Evolutionary conservation across 2,329 filamentous ascomycete genomes (phyloP).

Genomic region (Scedosporium dehoogii): DNA sequence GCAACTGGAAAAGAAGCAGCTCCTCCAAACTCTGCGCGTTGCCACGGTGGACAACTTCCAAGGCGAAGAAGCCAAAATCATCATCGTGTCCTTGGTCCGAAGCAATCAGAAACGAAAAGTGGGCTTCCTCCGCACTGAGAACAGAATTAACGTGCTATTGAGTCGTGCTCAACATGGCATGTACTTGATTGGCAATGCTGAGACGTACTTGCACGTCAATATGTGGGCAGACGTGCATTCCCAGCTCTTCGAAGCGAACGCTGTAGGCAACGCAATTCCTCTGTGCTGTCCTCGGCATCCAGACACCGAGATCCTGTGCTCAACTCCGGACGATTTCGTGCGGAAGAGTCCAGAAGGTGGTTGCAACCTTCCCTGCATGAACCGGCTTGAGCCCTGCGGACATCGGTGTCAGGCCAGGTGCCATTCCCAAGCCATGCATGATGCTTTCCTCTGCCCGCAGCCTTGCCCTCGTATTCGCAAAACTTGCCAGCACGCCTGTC

Average conservation of each 20-base stretch:
- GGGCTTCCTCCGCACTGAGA: conserved; percentile 57
- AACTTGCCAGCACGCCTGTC: conserved; percentile 34
- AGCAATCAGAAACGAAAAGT: conserved; percentile 56
- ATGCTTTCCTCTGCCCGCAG: conserved; percentile 31
- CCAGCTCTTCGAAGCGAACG: conserved; percentile 36
- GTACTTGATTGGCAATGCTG: conserved; percentile 60
- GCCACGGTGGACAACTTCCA: conserved; percentile 61
- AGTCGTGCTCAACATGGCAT: conserved; percentile 56
- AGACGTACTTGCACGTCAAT: conserved; percentile 52
- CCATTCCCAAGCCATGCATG: conserved; percentile 34
- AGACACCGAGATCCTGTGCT: conserved; percentile 33
- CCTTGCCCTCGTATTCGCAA: conserved; percentile 28
- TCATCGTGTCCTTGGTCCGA: conserved; percentile 57
- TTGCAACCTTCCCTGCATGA: conserved; percentile 47
- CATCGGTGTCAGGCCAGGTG: conserved; percentile 33
- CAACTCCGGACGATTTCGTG: conserved; percentile 47
- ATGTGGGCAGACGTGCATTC: conserved; percentile 39
- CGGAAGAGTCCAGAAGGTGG: conserved; percentile 58
- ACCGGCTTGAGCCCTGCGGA: conserved; percentile 32
- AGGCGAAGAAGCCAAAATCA: conserved; percentile 65
- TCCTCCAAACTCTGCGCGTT: not conserved
- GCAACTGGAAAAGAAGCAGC: conserved; percentile 15
- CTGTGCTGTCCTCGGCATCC: conserved; percentile 52
- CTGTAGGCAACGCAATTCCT: conserved; percentile 51
- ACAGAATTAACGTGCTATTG: conserved; percentile 62